A percentile compares a stretch with the other conserved stretches of the same genome.
These are phyloP conservation scores for Pseudogymnoascus sp. DNA, from an alignment of 2,329 filamentous ascomycete genomes.

Conservation along the genomic window DNA sequence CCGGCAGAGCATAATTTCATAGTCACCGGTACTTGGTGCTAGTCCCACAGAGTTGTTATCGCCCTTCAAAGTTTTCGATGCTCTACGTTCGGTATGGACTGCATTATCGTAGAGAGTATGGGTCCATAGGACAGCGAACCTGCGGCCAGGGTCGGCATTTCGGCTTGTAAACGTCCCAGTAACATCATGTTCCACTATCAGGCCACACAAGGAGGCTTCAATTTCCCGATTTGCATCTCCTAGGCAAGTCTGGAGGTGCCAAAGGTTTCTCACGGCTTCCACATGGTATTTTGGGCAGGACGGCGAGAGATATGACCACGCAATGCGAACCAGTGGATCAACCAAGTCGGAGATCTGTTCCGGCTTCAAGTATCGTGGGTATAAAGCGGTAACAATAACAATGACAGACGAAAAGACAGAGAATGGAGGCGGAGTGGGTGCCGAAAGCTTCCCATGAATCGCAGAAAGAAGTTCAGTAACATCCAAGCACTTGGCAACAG, in stretches of 20 bases:
- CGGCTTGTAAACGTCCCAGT: constrained; percentile 41
- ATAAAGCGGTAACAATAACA: constrained; percentile 50
- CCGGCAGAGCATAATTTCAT: constrained; percentile 67
- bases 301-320: constrained; percentile 79
- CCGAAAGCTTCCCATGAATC: constrained; percentile 41
- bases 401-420: constrained; percentile 50
- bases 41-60: constrained; percentile 33
- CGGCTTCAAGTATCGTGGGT: constrained; percentile 44
- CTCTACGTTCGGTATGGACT: constrained; percentile 40
- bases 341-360: constrained; percentile 56
- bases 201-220: constrained; percentile 66
- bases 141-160: constrained; percentile 55
- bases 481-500: constrained; percentile 38
- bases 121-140: constrained; percentile 74
- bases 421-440: constrained; percentile 36
- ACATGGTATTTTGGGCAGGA: constrained; percentile 87
- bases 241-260: constrained; percentile 73
- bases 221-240: constrained; percentile 62
- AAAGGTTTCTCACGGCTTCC: constrained; percentile 78
- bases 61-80: constrained; percentile 37
- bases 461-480: constrained; percentile 42
- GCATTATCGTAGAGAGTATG: constrained; percentile 58
- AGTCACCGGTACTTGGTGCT: constrained; percentile 52
- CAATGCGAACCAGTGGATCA: constrained; percentile 57
- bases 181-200: constrained; percentile 54